phyloP scores from a whole-genome alignment of 257 asterid species.

The Perilla frutescens region DNA sequence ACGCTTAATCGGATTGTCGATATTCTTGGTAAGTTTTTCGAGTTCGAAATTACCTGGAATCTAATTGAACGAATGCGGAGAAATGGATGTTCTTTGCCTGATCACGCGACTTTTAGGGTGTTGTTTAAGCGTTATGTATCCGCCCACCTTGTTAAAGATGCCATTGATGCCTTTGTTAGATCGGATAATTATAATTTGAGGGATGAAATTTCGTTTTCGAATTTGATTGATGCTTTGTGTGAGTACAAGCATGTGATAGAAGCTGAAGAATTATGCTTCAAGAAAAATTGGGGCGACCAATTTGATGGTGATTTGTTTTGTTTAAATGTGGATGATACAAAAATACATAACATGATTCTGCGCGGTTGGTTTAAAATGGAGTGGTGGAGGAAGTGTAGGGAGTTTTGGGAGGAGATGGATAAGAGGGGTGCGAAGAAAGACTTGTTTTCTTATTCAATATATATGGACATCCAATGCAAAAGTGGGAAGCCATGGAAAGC shows the following conservation, averaged over 20 bases:
- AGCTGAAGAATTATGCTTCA: conserved; percentile 87
- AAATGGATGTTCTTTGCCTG: conserved; percentile 51
- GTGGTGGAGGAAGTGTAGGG: conserved; percentile 88
- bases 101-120: conserved; percentile 72
- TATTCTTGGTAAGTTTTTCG: conserved; percentile 86
- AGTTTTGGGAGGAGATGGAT: conserved; percentile 96
- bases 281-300: conserved; percentile 35
- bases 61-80: conserved; percentile 62
- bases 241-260: conserved; percentile 91
- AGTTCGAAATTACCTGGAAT: conserved; percentile 70
- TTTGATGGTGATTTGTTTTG: conserved; percentile 31
- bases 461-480: conserved; percentile 87
- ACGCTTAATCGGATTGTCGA: conserved; percentile 71
- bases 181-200: conserved; percentile 66
- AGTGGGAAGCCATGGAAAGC: conserved; percentile 91
- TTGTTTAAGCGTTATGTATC: conserved; percentile 77
- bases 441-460: conserved; percentile 79
- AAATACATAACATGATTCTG: conserved; percentile 72
- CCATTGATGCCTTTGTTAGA: conserved; percentile 67
- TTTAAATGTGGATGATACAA: conserved; percentile 49
- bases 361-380: conserved; percentile 87
- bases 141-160: conserved; percentile 83
- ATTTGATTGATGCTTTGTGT: conserved; percentile 80
- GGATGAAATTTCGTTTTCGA: conserved; percentile 72
- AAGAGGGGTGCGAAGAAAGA: conserved; percentile 68